Evolutionary conservation across 208 protist species (phyloP), one percentile per base, ranked within the genome.

Genomic region (Polymyxa betae): DNA sequence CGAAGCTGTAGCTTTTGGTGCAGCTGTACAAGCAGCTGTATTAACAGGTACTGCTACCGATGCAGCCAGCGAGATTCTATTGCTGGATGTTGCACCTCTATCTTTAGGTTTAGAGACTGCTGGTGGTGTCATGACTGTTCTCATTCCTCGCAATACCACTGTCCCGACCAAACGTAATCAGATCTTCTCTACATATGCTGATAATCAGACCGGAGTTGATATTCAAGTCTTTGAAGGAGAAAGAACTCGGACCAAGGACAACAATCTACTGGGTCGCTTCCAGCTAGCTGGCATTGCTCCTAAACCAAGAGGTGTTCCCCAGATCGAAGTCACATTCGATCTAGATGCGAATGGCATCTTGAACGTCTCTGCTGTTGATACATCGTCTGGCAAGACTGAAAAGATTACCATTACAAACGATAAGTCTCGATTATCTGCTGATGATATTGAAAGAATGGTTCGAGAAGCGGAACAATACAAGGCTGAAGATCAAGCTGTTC

Each of bases 171-270:
- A 90, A 43, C 94, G 95, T 90, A 95, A 88, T 29, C 95, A 98
- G 93, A 95, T 94, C 35, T 98, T 98, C 96, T 97, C 97, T 0
- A 98, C 97, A 24, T 97, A 97, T 93, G 87, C 97, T 90, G 97
- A 99, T 94, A 98, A 99, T 94, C 98, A 99, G 96, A 92, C 95
- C 32, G 97, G 96, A 78, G 98, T 99, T 68, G 94, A 98, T 78
- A 98, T 99, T 92, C 97, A 98, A 94, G 97, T 99, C 35, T 99
- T 96, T 93, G 98, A 99, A 93, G 99, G 99, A 89, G 98, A 99
- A 95, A 97, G 98, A 40, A 91, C 95, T 24, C 94, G 97, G 93
- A 99, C 98, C 77, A 95, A 96, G 90, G 96, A 99, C 95, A 99
- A 99, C 97, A 98, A 99, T 94, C 94, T 98, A 12, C 95, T 99